These are phyloP conservation scores for Plasmopara viticola DNA, from an alignment of 352 stramenopile species.

Conservation along the genomic window DNA sequence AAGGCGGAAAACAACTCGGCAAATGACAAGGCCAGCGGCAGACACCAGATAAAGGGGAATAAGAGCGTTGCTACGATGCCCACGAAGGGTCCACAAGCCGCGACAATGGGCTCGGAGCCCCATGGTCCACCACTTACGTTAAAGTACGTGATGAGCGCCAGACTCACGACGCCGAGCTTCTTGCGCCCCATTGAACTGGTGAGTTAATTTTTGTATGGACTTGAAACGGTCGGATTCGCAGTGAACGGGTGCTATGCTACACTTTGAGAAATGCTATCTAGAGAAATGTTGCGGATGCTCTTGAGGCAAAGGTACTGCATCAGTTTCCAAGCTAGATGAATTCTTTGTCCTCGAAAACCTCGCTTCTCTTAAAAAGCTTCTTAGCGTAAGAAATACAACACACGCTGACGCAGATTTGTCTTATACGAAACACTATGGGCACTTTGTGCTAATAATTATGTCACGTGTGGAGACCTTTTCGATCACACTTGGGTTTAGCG, in stretches of 20 bases:
- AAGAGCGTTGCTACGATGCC: slow-evolving; percentile 53
- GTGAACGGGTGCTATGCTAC: background rate
- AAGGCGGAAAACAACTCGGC: slow-evolving; percentile 71
- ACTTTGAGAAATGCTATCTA: no score
- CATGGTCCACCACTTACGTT: slow-evolving; percentile 91
- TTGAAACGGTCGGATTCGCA: slow-evolving; percentile 9
- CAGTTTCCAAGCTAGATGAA: no score
- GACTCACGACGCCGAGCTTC: slow-evolving; percentile 59
- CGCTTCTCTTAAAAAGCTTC: no score
- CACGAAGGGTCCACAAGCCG: slow-evolving; percentile 74
- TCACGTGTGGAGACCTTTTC: background rate
- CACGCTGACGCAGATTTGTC: no score
- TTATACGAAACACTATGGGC: no score
- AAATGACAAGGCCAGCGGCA: slow-evolving; percentile 60
- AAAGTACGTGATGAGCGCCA: slow-evolving; percentile 87
- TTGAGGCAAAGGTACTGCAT: no score
- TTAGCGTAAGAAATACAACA: no score
- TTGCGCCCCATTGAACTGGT: slow-evolving; percentile 27
- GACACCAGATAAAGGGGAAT: slow-evolving; percentile 65
- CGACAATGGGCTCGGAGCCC: slow-evolving; percentile 90
- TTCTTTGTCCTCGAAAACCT: no score
- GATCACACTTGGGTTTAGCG: slow-evolving; percentile 4
- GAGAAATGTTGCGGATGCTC: no score
- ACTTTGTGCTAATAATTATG: no score
- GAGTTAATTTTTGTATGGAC: background rate